A percentile compares a stretch with the other conserved stretches of the same genome.
phyloP scores from a whole-genome alignment of 2,329 filamentous ascomycete species.

The Diaporthe ilicicola region DNA sequence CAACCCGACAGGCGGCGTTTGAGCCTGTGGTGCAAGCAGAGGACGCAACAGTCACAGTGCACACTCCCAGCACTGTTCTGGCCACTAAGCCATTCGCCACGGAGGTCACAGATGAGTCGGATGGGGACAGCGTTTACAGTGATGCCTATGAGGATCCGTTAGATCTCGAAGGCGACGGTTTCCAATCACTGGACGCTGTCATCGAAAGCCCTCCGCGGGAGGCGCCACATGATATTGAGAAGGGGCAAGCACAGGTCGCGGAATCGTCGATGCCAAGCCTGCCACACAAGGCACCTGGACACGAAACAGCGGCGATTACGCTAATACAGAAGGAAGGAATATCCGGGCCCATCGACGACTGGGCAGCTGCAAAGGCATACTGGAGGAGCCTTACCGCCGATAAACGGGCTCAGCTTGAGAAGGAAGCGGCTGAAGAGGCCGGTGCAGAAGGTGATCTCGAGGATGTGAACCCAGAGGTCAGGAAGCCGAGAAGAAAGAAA shows the following conservation, averaged over 20 bases:
- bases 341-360: conserved; percentile 54
- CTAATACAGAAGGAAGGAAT: not conserved
- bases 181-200: conserved; percentile 77
- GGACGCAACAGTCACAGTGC: conserved; percentile 31
- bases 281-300: not conserved
- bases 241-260: not conserved
- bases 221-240: conserved; percentile 17
- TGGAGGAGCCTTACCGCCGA: conserved; percentile 73
- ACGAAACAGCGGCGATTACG: not conserved
- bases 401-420: conserved; percentile 69
- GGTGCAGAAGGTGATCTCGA: conserved; percentile 57
- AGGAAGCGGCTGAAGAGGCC: conserved; percentile 63
- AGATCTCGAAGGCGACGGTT: conserved; percentile 71
- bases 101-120: conserved; percentile 50
- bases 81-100: conserved; percentile 40
- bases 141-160: conserved; percentile 80
- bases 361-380: conserved; percentile 74
- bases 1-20: conserved; percentile 32
- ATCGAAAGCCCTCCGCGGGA: conserved; percentile 64
- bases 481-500: conserved; percentile 52
- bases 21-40: conserved; percentile 37
- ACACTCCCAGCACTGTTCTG: conserved; percentile 36
- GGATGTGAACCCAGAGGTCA: conserved; percentile 44
- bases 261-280: conserved; percentile 2
- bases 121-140: conserved; percentile 71